These are phyloP conservation scores for Dalbergia cultrata DNA, from an alignment of 306 rosid species.

Conservation along the genomic window DNA sequence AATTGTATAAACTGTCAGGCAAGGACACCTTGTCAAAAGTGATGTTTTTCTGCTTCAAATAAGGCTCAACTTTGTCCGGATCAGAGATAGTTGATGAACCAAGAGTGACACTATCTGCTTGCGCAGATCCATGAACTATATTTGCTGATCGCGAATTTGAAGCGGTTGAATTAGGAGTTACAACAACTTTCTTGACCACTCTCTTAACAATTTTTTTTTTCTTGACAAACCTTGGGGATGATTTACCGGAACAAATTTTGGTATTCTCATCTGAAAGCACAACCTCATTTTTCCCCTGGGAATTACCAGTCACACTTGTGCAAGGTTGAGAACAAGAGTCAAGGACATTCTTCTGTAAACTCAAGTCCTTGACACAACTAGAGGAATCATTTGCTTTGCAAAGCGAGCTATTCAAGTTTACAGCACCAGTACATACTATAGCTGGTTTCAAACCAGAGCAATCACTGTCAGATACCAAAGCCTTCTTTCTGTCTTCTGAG, in stretches of 20 bases:
- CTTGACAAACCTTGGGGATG: constrained; percentile 55
- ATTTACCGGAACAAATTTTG: constrained; percentile 44
- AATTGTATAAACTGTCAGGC: constrained; percentile 40
- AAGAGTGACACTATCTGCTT: constrained; percentile 33
- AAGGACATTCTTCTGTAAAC: constrained; percentile 41
- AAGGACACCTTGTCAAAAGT: constrained; percentile 44
- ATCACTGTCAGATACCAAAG: constrained; percentile 40
- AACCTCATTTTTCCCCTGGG: constrained; percentile 49
- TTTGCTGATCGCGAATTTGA: constrained; percentile 45
- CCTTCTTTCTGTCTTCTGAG: constrained; percentile 37
- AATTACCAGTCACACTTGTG: constrained; percentile 32
- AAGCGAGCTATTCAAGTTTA: constrained; percentile 37
- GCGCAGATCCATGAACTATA: constrained; percentile 40
- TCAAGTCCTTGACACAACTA: constrained; percentile 46
- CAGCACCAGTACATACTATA: constrained; percentile 42
- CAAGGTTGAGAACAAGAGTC: constrained; percentile 48
- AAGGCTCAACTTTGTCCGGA: constrained; percentile 45
- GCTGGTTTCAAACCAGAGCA: constrained; percentile 37
- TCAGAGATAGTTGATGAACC: constrained; percentile 45
- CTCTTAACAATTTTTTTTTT: constrained; percentile 79
- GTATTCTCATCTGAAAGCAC: constrained; percentile 41
- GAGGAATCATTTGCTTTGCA: constrained; percentile 39
- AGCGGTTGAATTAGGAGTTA: constrained; percentile 45
- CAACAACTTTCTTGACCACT: constrained; percentile 66
- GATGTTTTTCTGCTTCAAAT: constrained; percentile 45